Base-by-base conservation (phyloP, 495 filamentous ascomycete genomes). In the Neurospora africana region DNA sequence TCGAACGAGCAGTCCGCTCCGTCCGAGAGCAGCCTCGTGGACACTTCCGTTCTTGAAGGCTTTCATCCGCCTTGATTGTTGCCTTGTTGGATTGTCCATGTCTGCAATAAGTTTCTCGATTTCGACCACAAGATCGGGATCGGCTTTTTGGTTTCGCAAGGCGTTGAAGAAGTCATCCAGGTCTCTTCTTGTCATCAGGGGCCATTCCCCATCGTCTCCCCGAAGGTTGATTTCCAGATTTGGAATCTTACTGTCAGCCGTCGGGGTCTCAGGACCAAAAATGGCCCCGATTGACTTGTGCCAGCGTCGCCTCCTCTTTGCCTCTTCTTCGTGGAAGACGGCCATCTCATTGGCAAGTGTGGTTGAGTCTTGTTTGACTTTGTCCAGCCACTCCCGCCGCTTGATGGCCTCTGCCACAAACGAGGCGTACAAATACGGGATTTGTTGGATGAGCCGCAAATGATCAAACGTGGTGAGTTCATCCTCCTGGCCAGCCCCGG, bases 31-130 rank as follows among this genome's bases (percentile, higher is more conserved):
- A 17, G 90, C 89, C 76, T 98, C 95, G 75, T 98, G 94, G 15
- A 99, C 86, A 76, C 94, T 98, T 47, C 95, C 96, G 75, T 94
- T 93, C 77, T 97, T 98, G 86, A 99, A 98, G 0, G 92, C 93
- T 76, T 94, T 96, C 44, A 93, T 89, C 68, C 92, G 87, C 78
- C 91, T 93, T 65, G 88, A 86, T 77, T 92, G 91, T 72, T 87
- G 86, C 74, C 89, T 90, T 6, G 91, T 93, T 1, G 94, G 94
- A 58, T 84, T 89, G 73, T 85, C 87, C n/a, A 93, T 83, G 10
- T 91, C 90, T 27, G 82, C 82, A 69, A 90, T 81, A 9, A 89
- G 83, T 71, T 89, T 87, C 0, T 81, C 78, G 23, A 92, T 82
- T 41, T 91, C 87, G 13, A 78, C 78, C 3, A 87, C 70, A 41